Percentiles rank a stretch among this genome's conserved stretches.
These are phyloP conservation scores for Emmonsiellopsis sp. DNA, from an alignment of 2,329 filamentous ascomycete species.

Conservation along the genomic window DNA sequence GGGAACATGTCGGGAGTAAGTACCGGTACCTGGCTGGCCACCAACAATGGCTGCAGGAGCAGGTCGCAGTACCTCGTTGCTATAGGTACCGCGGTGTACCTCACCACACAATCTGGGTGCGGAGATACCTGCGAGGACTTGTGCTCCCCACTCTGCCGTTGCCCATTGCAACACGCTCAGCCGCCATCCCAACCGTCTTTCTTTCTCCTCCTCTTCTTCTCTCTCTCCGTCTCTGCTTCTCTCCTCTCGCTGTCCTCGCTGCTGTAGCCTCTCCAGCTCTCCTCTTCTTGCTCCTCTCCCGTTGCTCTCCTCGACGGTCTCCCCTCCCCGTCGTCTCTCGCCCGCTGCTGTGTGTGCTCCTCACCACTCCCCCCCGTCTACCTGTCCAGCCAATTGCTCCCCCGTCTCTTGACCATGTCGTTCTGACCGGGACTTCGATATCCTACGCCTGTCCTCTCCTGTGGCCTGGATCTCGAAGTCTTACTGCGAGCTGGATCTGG, in stretches of 20 bases:
- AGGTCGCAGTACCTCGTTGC: neutral
- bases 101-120: neutral
- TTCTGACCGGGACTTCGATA: conserved; percentile 8
- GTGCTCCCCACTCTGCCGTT: conserved; percentile 11
- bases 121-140: neutral
- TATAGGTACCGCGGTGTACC: neutral
- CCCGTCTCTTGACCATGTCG: conserved; percentile 4
- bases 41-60: neutral
- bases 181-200: conserved; percentile 2
- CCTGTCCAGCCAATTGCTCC: neutral
- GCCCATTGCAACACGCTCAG: conserved; percentile 15
- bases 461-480: conserved; percentile 10
- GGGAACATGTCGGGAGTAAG: no score
- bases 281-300: conserved; percentile 9
- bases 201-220: conserved; percentile 5
- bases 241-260: conserved; percentile 14
- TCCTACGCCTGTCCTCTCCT: conserved; percentile 1
- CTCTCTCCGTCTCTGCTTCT: conserved; percentile 9
- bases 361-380: neutral
- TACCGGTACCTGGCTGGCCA: neutral
- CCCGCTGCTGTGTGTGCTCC: conserved; percentile 4
- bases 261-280: conserved; percentile 14
- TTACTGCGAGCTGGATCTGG: neutral
- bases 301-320: conserved; percentile 15
- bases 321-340: conserved; percentile 13